Evolutionary conservation across 2,329 filamentous ascomycete species (phyloP).

Genomic region (Botrytis pseudocinerea): DNA sequence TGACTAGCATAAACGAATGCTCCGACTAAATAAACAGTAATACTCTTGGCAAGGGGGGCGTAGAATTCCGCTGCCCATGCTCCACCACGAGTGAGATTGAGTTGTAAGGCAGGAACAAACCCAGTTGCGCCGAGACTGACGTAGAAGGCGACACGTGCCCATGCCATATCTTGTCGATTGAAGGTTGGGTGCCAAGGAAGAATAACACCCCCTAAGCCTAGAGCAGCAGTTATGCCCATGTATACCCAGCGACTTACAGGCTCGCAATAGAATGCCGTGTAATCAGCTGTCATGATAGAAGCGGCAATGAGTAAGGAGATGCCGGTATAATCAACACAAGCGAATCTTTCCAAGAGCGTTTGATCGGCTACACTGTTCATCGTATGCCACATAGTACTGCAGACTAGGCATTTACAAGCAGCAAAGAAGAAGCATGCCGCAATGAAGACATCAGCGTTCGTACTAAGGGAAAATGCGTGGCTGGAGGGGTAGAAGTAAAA

Average conservation of each 20-base stretch:
- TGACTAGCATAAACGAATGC: slow-evolving; percentile 89
- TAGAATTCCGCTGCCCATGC: slow-evolving; percentile 88
- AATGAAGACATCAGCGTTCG: slow-evolving; percentile 85
- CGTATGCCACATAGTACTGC: slow-evolving; percentile 96
- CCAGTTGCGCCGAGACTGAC: slow-evolving; percentile 84
- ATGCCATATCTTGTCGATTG: slow-evolving; percentile 89
- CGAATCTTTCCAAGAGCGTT: slow-evolving; percentile 87
- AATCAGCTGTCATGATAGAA: slow-evolving; percentile 97
- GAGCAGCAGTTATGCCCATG: slow-evolving; percentile 74
- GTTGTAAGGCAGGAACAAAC: slow-evolving; percentile 83
- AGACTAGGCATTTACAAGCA: slow-evolving; percentile 90
- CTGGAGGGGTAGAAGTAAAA: slow-evolving; percentile 95
- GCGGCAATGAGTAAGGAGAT: slow-evolving; percentile 94
- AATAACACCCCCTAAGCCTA: slow-evolving; percentile 85
- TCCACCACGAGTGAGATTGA: slow-evolving; percentile 74
- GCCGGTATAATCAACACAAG: slow-evolving; percentile 97
- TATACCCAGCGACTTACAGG: slow-evolving; percentile 83
- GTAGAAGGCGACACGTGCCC: slow-evolving; percentile 90
- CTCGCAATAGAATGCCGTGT: slow-evolving; percentile 98
- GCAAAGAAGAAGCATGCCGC: slow-evolving; percentile 95
- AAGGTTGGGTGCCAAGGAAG: slow-evolving; percentile 96
- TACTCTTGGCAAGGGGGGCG: slow-evolving; percentile 78
- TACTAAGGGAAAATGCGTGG: slow-evolving; percentile 81
- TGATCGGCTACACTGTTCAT: slow-evolving; percentile 97
- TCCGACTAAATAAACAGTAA: slow-evolving; percentile 81